phyloP scores from a whole-genome alignment of 441 rosid genomes.

The Manihot esculenta region DNA sequence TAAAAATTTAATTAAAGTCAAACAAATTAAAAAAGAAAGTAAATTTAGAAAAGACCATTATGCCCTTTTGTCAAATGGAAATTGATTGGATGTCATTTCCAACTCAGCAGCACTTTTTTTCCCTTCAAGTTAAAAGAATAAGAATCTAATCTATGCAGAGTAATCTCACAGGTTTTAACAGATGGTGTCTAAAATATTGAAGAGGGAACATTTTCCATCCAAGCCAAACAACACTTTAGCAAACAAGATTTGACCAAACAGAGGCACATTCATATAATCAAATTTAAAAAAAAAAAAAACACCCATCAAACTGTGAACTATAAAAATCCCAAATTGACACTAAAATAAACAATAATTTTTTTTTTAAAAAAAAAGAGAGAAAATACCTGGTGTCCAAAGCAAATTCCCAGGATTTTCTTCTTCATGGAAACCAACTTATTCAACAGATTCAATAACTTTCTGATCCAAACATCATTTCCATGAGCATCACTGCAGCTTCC shows the following conservation, averaged over 20 bases:
- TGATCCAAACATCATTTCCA: conserved; percentile 62
- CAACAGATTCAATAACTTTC: conserved; percentile 41
- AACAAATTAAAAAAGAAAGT: no score
- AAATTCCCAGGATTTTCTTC: conserved; percentile 62
- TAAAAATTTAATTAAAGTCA: no score
- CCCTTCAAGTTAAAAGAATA: background rate
- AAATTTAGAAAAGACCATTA: background rate
- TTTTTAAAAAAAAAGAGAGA: background rate
- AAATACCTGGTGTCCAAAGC: conserved; percentile 76
- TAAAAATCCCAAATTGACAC: no score
- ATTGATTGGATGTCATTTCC: background rate
- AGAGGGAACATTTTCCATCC: background rate
- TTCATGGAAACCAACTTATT: conserved; percentile 45
- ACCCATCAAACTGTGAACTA: no score
- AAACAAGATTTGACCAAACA: background rate
- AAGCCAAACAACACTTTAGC: background rate
- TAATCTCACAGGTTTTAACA: no score
- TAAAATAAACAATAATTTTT: no score
- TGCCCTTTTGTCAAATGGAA: background rate
- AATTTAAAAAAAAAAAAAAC: no score
- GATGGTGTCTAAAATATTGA: background rate
- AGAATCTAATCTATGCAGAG: background rate
- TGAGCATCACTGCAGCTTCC: conserved; percentile 75
- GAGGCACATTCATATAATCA: no score
- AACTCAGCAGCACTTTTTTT: no score